Evolutionary conservation across 257 asterid species (phyloP).

Genomic region (Avicennia marina): DNA sequence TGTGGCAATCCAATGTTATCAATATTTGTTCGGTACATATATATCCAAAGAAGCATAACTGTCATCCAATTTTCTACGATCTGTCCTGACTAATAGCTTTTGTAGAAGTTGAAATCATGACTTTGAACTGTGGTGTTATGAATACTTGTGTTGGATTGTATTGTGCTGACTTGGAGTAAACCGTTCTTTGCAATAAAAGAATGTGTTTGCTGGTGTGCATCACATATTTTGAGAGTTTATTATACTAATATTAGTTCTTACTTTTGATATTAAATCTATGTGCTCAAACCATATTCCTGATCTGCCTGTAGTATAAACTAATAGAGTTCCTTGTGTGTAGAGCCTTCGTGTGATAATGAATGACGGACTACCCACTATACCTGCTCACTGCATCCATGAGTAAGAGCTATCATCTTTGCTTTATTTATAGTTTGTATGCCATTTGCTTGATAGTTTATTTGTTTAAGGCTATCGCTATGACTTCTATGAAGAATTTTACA

Average conservation of each 20-base stretch:
- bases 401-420: constrained; percentile 39
- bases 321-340: constrained; percentile 40
- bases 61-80: too few species aligned
- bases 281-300: constrained; percentile 15
- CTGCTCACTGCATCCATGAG: constrained; percentile 83
- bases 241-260: neutral
- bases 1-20: too few species aligned
- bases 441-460: constrained; percentile 3
- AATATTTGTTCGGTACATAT: too few species aligned
- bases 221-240: too few species aligned
- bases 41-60: too few species aligned
- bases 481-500: neutral
- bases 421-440: constrained; percentile 10
- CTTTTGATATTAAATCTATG: constrained; percentile 4
- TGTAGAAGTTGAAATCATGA: too few species aligned
- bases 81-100: too few species aligned
- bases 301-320: constrained; percentile 21
- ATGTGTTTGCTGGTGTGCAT: too few species aligned
- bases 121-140: too few species aligned
- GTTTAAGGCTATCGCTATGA: neutral
- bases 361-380: constrained; percentile 92
- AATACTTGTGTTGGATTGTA: too few species aligned
- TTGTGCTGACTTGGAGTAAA: too few species aligned
- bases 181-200: too few species aligned
- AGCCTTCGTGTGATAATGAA: constrained; percentile 96